Base-by-base conservation (phyloP, 257 asterid species). In the Scutellaria baicalensis region DNA sequence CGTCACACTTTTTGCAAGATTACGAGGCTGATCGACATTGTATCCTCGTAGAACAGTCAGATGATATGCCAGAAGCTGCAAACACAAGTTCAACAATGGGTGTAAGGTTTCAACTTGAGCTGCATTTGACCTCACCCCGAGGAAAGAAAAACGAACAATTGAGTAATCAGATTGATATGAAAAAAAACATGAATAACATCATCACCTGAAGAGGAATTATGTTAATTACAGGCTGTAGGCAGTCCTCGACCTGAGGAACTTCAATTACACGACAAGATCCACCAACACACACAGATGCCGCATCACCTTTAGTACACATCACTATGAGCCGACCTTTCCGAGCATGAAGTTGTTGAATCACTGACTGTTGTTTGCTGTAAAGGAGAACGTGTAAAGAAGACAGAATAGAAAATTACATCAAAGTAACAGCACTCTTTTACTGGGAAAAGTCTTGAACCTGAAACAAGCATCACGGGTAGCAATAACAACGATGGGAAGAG, bases 1-100 rank as follows among this genome's bases (percentile, higher is more conserved):
- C 43, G 98, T 93, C 73, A 93, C 98, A 63, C 98, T 93, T 79
- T 93, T 93, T 9, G 98, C 98, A 72, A 93, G 98, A 85, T 93
- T 93, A 61, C 98, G 96, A 8, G 98, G 98, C 82, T 93, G 98
- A 69, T 93, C 98, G 14, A 93, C 98, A 14, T 93, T 87, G 86
- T 83, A 82, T 67, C 98, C 98, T 16, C 98, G 89, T 40, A 90
- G 82, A 59, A 93, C 98, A 14, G 98, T 93, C 48, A 93, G 89
- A 69, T 93, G 98, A 82, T 90, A 93, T 0, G 98, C 97, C 89
- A 93, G 78, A 77, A 93, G 84, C 98, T 93, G 90, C 76, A 81
- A 20, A 11, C 68, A 71, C 52, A 14, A 13, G 33, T 4, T 47
- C 50, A 39, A 66, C 9, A 49, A 38, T 33, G 18, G 8, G 67